phyloP scores from a whole-genome alignment of 192 early-diverging fungal genomes.

The Kickxella alabastrina region DNA sequence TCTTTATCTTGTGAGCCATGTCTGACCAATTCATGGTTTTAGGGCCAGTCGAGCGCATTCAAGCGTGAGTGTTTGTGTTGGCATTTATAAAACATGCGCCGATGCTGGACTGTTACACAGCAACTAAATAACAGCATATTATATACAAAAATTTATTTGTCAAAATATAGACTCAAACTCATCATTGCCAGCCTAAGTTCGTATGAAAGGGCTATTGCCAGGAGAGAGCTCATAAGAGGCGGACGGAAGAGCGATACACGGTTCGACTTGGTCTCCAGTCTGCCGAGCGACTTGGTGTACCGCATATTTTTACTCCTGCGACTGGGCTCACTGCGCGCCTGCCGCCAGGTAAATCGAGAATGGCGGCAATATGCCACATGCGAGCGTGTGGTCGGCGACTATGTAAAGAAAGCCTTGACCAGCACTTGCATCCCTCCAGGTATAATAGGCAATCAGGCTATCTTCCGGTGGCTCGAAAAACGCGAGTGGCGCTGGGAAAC shows the following conservation, averaged over 20 bases:
- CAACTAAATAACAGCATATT: too few species aligned
- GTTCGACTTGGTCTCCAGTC: slow-evolving; percentile 13
- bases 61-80: too few species aligned
- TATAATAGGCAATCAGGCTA: not conserved
- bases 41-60: slow-evolving; percentile 8
- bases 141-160: too few species aligned
- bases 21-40: slow-evolving; percentile 9
- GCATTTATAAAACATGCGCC: too few species aligned
- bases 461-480: slow-evolving; percentile 10
- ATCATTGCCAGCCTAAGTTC: slow-evolving; percentile 14
- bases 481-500: slow-evolving; percentile 14
- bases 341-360: slow-evolving; percentile 4
- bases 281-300: slow-evolving; percentile 8
- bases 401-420: not conserved
- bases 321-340: not conserved
- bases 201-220: slow-evolving; percentile 12
- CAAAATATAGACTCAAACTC: too few species aligned
- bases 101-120: too few species aligned
- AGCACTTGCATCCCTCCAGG: not conserved
- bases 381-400: slow-evolving; percentile 1
- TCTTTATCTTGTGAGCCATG: too few species aligned
- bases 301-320: slow-evolving; percentile 7
- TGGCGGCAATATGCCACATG: slow-evolving; percentile 15
- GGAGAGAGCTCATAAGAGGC: slow-evolving; percentile 1
- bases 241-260: not conserved